Base-by-base conservation (phyloP, 768 basidiomycete species). In the Phaffia tasmanica region DNA sequence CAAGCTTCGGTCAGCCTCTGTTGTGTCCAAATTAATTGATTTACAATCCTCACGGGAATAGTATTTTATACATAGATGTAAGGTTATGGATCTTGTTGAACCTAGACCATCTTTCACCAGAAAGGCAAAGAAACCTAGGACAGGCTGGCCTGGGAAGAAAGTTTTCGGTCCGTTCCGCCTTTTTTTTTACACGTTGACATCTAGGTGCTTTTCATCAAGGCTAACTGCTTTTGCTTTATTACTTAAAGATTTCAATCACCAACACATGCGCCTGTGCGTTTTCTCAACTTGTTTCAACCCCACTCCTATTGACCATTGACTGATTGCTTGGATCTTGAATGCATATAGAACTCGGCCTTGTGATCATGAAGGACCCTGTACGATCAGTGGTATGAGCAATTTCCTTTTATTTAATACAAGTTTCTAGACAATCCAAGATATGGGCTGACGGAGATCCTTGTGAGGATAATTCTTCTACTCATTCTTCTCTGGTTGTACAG, bases 291-390 rank as follows among this genome's bases (percentile, higher is more conserved):
- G 25, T 23, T 2, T 46, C 2, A n/a, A 18, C 21, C 59, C 15
- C 19, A 29, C 4, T 25, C 27, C 6, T 18, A 7, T 23, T 7
- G 1, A 18, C 5, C 15, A 35, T 32, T 49, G 30, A 59, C 51
- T 25, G 27, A 35, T 50, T 35, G 5, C 9, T 35, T 18, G 5
- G 11, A 9, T 15, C 11, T 42, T 42, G 35, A 4, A 11, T 42
- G 25, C 50, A 14, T 7, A 6, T 46, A 67, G 66, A 1, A 67
- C 66, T n/a, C 66, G 66, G 15, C 66, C 66, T 3, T 67, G 66
- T 57, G 63, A 67, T 18, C 66, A 67, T 49, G 42, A 30, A 21
- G 66, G 66, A 21, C 48, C 66, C 0, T 67, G 66, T 35, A n/a
- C 25, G 25, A 29, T 47, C 27, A 55, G 49, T 29, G n/a, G 46